Evolutionary conservation across 2,329 filamentous ascomycete genomes (phyloP).

Genomic region (Nannizzia gypsea): DNA sequence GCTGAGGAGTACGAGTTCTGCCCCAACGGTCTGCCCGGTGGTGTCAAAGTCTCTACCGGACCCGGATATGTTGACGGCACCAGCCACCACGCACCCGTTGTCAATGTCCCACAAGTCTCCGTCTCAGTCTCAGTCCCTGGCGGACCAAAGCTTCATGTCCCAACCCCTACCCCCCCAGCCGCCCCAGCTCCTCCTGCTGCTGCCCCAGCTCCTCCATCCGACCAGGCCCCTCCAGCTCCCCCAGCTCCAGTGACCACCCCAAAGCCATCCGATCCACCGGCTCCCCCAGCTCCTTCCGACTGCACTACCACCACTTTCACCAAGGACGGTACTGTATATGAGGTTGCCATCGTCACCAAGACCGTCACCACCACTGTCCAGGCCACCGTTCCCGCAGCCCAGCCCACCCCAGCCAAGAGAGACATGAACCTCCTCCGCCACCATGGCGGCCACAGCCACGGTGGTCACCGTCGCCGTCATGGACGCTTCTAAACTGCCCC

Average conservation of each 20-base stretch:
- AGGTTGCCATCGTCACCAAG: constrained; percentile 10
- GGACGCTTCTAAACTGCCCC: neutral
- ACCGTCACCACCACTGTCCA: constrained; percentile 10
- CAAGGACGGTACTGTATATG: constrained; percentile 10
- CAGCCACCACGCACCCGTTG: neutral
- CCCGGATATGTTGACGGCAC: constrained; percentile 27
- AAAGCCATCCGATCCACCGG: neutral
- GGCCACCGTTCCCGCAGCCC: neutral
- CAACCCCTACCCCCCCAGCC: neutral
- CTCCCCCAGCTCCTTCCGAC: neutral
- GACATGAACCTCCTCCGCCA: constrained; percentile 5
- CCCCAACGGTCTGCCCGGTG: constrained; percentile 54
- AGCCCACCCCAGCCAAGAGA: constrained; percentile 4
- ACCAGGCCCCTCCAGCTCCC: neutral
- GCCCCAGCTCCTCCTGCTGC: neutral
- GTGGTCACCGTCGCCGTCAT: constrained; percentile 6
- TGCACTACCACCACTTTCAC: constrained; percentile 12
- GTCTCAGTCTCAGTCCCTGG: neutral
- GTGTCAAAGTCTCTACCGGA: constrained; percentile 39
- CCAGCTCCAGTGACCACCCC: neutral
- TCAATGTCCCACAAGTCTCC: neutral
- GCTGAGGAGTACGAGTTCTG: constrained; percentile 49
- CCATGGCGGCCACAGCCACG: constrained; percentile 7
- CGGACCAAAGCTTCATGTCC: neutral
- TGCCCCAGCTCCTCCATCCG: neutral